Evolutionary conservation across 2,329 filamentous ascomycete species (phyloP).

Genomic region (Trichoderma sp.): DNA sequence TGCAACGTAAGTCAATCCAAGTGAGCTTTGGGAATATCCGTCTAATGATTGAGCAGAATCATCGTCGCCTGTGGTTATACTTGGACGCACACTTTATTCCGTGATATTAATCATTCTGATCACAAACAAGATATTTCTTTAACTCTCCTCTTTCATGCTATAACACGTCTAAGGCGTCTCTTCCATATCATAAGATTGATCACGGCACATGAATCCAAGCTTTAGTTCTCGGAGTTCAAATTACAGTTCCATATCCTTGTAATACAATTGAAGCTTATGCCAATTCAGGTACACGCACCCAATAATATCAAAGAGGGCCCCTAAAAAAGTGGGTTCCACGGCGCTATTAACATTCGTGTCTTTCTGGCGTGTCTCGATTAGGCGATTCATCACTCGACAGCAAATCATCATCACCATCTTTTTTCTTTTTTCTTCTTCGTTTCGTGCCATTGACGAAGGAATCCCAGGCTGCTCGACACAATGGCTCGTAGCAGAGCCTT

Average conservation of each 20-base stretch:
- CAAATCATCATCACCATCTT: background rate
- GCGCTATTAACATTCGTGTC: background rate
- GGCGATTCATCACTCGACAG: constrained; percentile 3
- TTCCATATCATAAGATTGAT: background rate
- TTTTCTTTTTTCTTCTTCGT: background rate
- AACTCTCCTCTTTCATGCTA: too few species aligned
- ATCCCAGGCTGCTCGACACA: background rate
- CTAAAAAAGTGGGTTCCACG: background rate
- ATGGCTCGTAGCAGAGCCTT: background rate
- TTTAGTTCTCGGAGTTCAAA: background rate
- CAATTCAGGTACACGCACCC: background rate
- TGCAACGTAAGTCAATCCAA: too few species aligned
- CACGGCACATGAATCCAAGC: background rate
- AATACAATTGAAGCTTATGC: background rate
- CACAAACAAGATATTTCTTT: too few species aligned
- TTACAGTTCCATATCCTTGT: background rate
- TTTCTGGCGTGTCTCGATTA: background rate
- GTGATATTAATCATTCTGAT: too few species aligned
- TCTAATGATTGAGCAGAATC: too few species aligned
- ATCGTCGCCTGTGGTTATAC: too few species aligned
- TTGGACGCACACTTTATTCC: too few species aligned
- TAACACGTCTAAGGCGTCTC: too few species aligned
- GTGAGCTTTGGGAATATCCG: too few species aligned
- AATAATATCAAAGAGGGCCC: background rate
- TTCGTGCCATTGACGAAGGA: background rate